Evolutionary conservation across 495 filamentous ascomycete genomes (phyloP).

Genomic region (Tuber microsphaerosporum): DNA sequence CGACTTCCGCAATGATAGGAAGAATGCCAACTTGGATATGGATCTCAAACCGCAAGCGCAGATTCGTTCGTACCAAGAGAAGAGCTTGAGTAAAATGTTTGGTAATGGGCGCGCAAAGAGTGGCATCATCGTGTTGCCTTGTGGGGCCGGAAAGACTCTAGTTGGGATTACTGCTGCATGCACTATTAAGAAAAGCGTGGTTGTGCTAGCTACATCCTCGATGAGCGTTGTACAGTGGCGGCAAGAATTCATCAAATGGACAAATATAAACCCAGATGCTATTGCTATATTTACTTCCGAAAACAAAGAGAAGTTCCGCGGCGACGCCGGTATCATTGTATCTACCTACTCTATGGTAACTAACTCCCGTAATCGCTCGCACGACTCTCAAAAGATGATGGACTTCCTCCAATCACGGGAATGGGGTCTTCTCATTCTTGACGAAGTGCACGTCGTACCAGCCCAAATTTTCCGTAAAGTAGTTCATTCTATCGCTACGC

Average conservation of each 20-base stretch:
- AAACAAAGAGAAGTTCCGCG: slow-evolving; percentile 79
- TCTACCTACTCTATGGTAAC: slow-evolving; percentile 99
- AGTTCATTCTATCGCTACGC: slow-evolving; percentile 80
- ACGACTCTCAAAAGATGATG: slow-evolving; percentile 97
- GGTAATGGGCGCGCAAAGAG: slow-evolving; percentile 94
- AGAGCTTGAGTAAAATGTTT: slow-evolving; percentile 97
- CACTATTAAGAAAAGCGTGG: slow-evolving; percentile 91
- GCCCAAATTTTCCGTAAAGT: slow-evolving; percentile 93
- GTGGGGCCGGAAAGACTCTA: slow-evolving; percentile 92
- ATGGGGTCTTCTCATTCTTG: slow-evolving; percentile 96
- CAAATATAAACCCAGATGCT: slow-evolving; percentile 87
- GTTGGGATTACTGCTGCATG: slow-evolving; percentile 96
- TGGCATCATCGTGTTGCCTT: slow-evolving; percentile 95
- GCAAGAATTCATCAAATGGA: slow-evolving; percentile 94
- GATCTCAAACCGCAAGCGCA: slow-evolving; percentile 76
- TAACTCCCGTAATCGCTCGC: slow-evolving; percentile 71
- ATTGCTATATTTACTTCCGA: slow-evolving; percentile 94
- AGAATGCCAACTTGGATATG: slow-evolving; percentile 85
- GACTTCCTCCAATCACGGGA: slow-evolving; percentile 84
- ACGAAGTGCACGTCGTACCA: slow-evolving; percentile 97
- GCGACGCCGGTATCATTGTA: slow-evolving; percentile 89
- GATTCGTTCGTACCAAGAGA: slow-evolving; percentile 91
- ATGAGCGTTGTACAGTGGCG: slow-evolving; percentile 99
- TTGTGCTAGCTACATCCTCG: slow-evolving; percentile 90
- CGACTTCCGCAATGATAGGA: slow-evolving; percentile 88